Percentiles rank a stretch among this genome's conserved stretches.
Conservation (phyloP, 2,329 filamentous ascomycete genomes). For the Coniochaeta ligniaria region DNA sequence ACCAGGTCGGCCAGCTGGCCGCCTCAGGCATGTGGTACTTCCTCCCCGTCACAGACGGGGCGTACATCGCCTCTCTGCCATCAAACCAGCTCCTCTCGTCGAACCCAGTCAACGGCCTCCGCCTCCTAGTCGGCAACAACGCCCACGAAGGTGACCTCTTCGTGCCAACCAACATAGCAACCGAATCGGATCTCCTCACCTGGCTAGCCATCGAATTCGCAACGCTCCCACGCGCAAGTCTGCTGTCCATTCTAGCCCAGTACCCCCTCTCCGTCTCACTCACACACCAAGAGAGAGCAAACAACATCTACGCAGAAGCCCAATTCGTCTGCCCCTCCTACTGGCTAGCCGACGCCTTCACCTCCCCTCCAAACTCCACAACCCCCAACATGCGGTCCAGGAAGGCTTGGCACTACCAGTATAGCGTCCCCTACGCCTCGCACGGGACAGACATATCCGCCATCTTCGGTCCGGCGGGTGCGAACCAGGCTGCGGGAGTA, state of each 20-base stretch:
- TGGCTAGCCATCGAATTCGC: slow-evolving; percentile 27
- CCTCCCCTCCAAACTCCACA: not conserved
- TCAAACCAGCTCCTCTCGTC: slow-evolving; percentile 16
- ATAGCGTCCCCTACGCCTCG: slow-evolving; percentile 30
- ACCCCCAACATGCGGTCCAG: slow-evolving; percentile 8
- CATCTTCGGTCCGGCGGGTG: slow-evolving; percentile 23
- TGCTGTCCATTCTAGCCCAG: slow-evolving; percentile 21
- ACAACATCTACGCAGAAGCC: slow-evolving; percentile 46
- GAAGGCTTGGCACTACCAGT: slow-evolving; percentile 40
- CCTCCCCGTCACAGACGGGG: slow-evolving; percentile 28
- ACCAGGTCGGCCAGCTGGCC: slow-evolving; percentile 16
- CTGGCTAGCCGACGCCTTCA: not conserved
- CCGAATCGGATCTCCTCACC: slow-evolving; percentile 17
- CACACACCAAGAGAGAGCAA: slow-evolving; percentile 44
- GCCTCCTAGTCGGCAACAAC: slow-evolving; percentile 25
- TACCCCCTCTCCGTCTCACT: slow-evolving; percentile 19
- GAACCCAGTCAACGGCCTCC: slow-evolving; percentile 23
- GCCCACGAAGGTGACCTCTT: slow-evolving; percentile 30
- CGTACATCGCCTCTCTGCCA: slow-evolving; percentile 22
- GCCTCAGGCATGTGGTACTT: slow-evolving; percentile 19
- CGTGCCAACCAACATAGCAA: slow-evolving; percentile 26
- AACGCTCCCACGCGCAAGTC: slow-evolving; percentile 20
- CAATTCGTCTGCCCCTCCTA: slow-evolving; percentile 38
- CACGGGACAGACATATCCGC: slow-evolving; percentile 31
- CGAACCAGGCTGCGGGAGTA: slow-evolving; percentile 12